Evolutionary conservation across 768 basidiomycete species (phyloP), one percentile per base, ranked within the genome.

Genomic region (Podaxis sp.): DNA sequence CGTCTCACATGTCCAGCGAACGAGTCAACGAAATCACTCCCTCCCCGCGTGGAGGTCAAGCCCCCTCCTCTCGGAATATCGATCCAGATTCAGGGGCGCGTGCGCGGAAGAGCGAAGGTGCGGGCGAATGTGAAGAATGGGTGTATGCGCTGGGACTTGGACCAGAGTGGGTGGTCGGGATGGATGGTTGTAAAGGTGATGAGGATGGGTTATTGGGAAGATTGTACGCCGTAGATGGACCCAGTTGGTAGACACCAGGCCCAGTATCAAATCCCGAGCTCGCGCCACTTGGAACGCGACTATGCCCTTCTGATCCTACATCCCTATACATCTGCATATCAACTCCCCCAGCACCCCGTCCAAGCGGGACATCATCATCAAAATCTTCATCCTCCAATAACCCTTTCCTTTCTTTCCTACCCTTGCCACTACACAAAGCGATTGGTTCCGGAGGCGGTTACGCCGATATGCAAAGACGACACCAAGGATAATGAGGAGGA

Each of bases 81-180:
- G 82, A 82, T 1, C 80, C 81, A 2, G 76, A 70, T 40, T 82
- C 80, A 1, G 81, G 75, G 2, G 72, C 75, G 5, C 78, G 72
- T 2, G 78, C 70, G 33, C 76, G 76, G 49, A 79, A 70, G 28
- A 80, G 67, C 7, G 78, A 74, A 0, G 75, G 77, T 0, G 77
- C 66, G n/a, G 76, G 72, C 0, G 78, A 76, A 1, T 63, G 52
- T 38, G 66, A 13, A 20, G 24, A 10, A 50, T 51, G 33, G 58
- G 12, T 7, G 36, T 40, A 1, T 8, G 49, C 17, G 33, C n/a
- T 20, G 17, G 20, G 28, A 40, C 17, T 24, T n/a, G 15, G 13
- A 8, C 12, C 12, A 17, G 11, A 30, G 13, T n/a, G 38, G 3
- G 46, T 58, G 8, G 46, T 20, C 0, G 44, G 20, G 6, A 17